Evolutionary conservation across 2,329 filamentous ascomycete species (phyloP).

Genomic region (Orbilia quercus): DNA sequence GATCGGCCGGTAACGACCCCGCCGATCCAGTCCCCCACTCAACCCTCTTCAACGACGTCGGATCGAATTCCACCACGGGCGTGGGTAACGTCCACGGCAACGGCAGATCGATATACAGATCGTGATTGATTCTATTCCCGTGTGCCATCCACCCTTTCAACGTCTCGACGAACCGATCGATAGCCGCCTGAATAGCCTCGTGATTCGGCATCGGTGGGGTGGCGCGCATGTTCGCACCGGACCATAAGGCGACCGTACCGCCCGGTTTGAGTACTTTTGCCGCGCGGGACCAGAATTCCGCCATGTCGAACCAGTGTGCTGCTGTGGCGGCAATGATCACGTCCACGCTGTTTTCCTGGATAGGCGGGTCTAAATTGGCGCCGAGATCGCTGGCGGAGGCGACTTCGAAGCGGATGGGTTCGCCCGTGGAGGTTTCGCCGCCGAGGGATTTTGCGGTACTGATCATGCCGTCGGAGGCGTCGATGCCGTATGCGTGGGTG

Average conservation of each 20-base stretch:
- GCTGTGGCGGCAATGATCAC: constrained; percentile 67
- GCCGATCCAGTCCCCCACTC: constrained; percentile 64
- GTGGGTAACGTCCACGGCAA: constrained; percentile 67
- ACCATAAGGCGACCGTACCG: constrained; percentile 70
- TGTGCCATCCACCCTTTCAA: constrained; percentile 63
- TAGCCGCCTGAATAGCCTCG: constrained; percentile 63
- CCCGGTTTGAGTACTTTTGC: constrained; percentile 66
- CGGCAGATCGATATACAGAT: neutral
- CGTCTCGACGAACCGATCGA: constrained; percentile 63
- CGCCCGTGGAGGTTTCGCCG: constrained; percentile 60
- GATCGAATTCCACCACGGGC: constrained; percentile 63
- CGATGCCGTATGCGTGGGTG: constrained; percentile 66
- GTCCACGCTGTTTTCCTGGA: constrained; percentile 64
- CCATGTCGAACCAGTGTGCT: constrained; percentile 72
- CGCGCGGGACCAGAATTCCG: constrained; percentile 66
- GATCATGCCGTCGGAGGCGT: constrained; percentile 70
- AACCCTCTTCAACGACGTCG: constrained; percentile 63
- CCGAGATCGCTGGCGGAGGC: constrained; percentile 66
- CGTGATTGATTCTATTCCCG: constrained; percentile 60
- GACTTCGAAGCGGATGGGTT: constrained; percentile 64
- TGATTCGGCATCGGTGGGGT: constrained; percentile 64
- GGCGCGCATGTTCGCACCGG: constrained; percentile 60
- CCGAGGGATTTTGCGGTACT: constrained; percentile 64
- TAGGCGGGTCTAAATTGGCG: constrained; percentile 58
- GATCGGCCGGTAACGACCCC: constrained; percentile 40